Conservation (phyloP, 1,139 yeast genomes). For the Suhomyces wounanorum region DNA sequence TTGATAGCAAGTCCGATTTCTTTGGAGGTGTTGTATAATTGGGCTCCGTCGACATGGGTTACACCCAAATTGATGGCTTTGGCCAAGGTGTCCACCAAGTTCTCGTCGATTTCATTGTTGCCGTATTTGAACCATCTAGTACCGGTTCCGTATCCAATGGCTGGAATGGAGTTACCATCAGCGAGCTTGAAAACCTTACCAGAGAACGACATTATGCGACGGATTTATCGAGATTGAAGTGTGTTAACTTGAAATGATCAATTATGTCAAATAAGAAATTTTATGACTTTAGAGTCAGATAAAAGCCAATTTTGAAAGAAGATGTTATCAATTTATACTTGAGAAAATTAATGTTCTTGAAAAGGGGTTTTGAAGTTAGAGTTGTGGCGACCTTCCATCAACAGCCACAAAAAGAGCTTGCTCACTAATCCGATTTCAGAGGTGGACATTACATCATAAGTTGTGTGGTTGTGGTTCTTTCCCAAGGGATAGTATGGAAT, state of each 20-base stretch:
- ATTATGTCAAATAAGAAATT: not conserved
- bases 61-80: conserved; percentile 34
- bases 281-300: too few species aligned
- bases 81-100: conserved; percentile 25
- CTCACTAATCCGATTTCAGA: too few species aligned
- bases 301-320: too few species aligned
- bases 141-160: conserved; percentile 40
- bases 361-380: too few species aligned
- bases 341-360: too few species aligned
- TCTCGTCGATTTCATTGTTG: conserved; percentile 21
- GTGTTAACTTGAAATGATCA: not conserved
- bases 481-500: too few species aligned
- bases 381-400: too few species aligned
- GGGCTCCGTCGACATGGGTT: conserved; percentile 42
- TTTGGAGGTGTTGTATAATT: conserved; percentile 34
- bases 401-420: too few species aligned
- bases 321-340: too few species aligned
- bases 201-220: conserved; percentile 11
- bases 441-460: too few species aligned
- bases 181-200: conserved; percentile 25
- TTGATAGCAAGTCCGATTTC: conserved; percentile 35
- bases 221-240: too few species aligned
- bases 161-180: conserved; percentile 29
- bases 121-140: conserved; percentile 37
- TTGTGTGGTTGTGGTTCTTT: too few species aligned